Evolutionary conservation across 2,329 filamentous ascomycete species (phyloP).

Genomic region (Neurospora sp.): DNA sequence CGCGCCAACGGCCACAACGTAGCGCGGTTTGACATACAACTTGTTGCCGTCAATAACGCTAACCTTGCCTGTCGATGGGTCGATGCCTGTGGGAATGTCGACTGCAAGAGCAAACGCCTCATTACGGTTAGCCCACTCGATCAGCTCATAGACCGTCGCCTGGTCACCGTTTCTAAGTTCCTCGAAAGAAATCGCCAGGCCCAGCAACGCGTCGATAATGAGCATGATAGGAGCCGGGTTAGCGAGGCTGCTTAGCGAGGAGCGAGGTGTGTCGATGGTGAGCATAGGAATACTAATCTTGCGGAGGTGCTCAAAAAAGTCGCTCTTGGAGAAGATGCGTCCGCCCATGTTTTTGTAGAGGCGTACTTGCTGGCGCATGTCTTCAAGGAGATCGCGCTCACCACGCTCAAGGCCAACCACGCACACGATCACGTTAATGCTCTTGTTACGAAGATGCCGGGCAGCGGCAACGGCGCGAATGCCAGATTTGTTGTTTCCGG

Average conservation of each 20-base stretch:
- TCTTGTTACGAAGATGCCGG: conserved; percentile 77
- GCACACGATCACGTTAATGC: conserved; percentile 70
- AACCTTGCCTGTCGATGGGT: conserved; percentile 63
- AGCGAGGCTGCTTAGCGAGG: conserved; percentile 29
- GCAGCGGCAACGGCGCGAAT: conserved; percentile 77
- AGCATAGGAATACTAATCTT: conserved; percentile 31
- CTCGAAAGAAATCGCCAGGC: conserved; percentile 80
- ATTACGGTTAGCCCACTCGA: conserved; percentile 87
- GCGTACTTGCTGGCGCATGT: conserved; percentile 70
- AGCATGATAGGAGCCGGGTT: conserved; percentile 61
- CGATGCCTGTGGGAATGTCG: conserved; percentile 85
- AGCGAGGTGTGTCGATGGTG: conserved; percentile 27
- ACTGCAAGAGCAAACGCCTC: conserved; percentile 75
- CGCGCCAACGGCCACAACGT: conserved; percentile 76
- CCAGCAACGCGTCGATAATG: conserved; percentile 82
- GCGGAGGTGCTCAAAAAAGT: conserved; percentile 51
- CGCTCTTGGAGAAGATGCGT: conserved; percentile 52
- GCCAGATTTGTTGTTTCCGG: conserved; percentile 89
- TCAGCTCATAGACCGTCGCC: conserved; percentile 75
- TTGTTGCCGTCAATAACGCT: conserved; percentile 63
- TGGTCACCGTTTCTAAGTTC: conserved; percentile 77
- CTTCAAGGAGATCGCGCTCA: conserved; percentile 70
- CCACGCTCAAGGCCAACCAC: conserved; percentile 75
- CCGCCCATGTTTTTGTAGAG: conserved; percentile 80
- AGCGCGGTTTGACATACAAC: conserved; percentile 72